Evolutionary conservation across 2,329 filamentous ascomycete genomes (phyloP), one percentile per base, ranked within the genome.

Genomic region (Beauveria sp.): DNA sequence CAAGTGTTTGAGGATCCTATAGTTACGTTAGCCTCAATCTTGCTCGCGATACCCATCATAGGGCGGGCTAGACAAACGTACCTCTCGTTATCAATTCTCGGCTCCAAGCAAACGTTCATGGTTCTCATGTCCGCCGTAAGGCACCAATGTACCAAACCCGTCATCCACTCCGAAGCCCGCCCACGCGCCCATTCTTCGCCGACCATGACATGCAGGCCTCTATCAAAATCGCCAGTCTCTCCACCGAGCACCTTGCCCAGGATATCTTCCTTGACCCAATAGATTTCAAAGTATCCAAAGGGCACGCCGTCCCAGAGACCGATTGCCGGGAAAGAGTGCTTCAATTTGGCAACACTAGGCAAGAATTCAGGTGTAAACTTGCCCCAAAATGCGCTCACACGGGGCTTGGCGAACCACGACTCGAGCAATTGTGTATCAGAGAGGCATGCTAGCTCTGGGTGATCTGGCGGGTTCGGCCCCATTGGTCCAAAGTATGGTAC

Each of bases 231-330:
- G 8, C 83, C 84, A 0, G 86, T 84, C 3, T 83, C 81, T 24
- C 81, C 81, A 0, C 86, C 81, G 4, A 96, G 74, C 65, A 91
- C 80, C 53, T 80, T 82, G 0, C 90, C 91, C 1, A 99, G 72
- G 0, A 80, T 77, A 69, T 97, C 94, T 71, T 99, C 94, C 69
- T 96, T 96, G 3, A 94, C 91, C 93, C 94, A 99, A 76, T 99
- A 99, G 40, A 99, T 83, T 77, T 99, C 94, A 71, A 99, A 97
- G 72, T 96, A 99, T 0, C 92, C 94, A 75, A 97, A 99, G 0
- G 93, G 93, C 63, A 93, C 88, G 12, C 91, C 92, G 67, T 97
- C 91, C 90, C 93, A 99, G 71, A 92, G 87, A 1, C 90, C 94
- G 63, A 97, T 93, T 0, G 88, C 91, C 0, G 94, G 94, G 73